Percentiles rank a stretch among this genome's conserved stretches.
Conservation (phyloP, 768 basidiomycete genomes). For the Leccinellum rugosiceps region DNA sequence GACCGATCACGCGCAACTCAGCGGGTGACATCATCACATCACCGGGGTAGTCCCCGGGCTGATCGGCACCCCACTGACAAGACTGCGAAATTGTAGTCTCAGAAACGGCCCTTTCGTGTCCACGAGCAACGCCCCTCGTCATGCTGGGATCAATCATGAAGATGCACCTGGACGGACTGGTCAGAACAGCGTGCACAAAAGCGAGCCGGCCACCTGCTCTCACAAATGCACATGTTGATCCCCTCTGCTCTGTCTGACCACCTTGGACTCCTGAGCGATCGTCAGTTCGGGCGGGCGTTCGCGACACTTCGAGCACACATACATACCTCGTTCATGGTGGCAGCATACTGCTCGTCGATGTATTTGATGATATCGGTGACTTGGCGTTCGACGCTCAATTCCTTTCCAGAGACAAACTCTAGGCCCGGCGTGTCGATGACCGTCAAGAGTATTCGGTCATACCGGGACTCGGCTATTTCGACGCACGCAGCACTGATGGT, state of each 20-base stretch:
- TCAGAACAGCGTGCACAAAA: conserved; percentile 10
- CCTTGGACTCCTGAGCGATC: conserved; percentile 73
- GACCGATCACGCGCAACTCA: conserved; percentile 75
- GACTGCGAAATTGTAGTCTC: conserved; percentile 56
- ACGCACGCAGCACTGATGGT: conserved; percentile 65
- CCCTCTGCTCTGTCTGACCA: conserved; percentile 80
- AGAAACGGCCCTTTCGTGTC: conserved; percentile 55
- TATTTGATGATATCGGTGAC: conserved; percentile 73
- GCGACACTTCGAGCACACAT: conserved; percentile 1
- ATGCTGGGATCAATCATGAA: conserved; percentile 83
- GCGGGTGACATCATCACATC: conserved; percentile 68
- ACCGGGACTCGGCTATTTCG: conserved; percentile 82
- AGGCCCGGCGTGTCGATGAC: conserved; percentile 86
- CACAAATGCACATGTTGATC: conserved; percentile 90
- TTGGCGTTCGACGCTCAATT: conserved; percentile 76
- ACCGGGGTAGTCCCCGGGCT: conserved; percentile 45
- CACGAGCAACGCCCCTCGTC: conserved; percentile 50
- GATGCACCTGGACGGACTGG: conserved; percentile 54
- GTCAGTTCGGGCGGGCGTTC: not conserved
- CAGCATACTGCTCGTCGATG: conserved; percentile 76
- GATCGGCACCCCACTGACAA: conserved; percentile 41
- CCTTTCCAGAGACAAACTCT: conserved; percentile 69
- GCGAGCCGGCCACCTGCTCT: conserved; percentile 27
- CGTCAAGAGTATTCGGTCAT: conserved; percentile 73
- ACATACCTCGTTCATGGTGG: conserved; percentile 80